Evolutionary conservation across 768 basidiomycete genomes (phyloP), one percentile per base, ranked within the genome.

Genomic region (Lactarius evosmus): DNA sequence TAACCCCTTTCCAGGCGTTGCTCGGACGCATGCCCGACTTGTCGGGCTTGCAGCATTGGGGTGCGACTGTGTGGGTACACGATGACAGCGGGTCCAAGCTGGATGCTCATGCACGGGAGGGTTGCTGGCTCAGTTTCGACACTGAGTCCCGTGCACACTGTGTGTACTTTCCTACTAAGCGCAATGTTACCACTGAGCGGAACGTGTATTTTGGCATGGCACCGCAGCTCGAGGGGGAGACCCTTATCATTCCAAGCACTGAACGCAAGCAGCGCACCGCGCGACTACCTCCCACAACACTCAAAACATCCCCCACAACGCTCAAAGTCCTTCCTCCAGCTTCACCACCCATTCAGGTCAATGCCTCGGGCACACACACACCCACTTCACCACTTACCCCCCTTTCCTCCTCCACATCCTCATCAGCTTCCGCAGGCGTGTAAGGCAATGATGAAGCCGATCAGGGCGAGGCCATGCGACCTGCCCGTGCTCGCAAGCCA

Each of bases 1-100:
- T 40, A 17, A 71, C 70, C 0, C 73, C 73, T 16, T 70, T 58
- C 41, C 66, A 72, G 58, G 56, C 53, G 16, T 11, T 69, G 2
- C 49, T 46, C 8, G 27, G 52, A 4, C 44, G 36, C 14, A 59
- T 53, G 41, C 70, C 70, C 0, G 53, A 70, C 27, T 30, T 71
- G 1, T n/a, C 27, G 4, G 16, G 29, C 16, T 2, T 62, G 32
- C 55, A 14, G 4, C 1, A 12, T 5, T 62, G 61, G 61, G 61
- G 61, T n/a, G n/a, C 22, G 7, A 7, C 7, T 3, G 44, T 41
- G 5, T 50, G 29, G 46, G 59, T 60, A 22, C 55, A 50, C 19
- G 11, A 36, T 11, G 7, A 3, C 8, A 50, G 9, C 7, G 38
- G 40, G 19, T 17, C 16, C 17, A 60, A 60, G 34, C 34, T 60